Evolutionary conservation across 75 land plant species (phyloP).

Genomic region (Picea sitchensis): DNA sequence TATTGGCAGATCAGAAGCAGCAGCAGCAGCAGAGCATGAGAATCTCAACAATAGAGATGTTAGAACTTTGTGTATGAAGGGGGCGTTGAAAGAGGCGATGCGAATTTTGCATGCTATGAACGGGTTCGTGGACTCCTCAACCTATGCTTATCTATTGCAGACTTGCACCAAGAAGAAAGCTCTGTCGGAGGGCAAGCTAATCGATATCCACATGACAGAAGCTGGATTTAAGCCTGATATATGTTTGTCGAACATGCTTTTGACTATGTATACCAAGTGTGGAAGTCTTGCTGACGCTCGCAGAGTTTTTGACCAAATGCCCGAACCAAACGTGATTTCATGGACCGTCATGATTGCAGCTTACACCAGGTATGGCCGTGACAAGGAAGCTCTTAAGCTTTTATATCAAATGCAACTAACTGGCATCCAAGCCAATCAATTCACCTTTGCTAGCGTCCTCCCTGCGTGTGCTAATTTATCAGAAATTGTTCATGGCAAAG

Average conservation of each 20-base stretch:
- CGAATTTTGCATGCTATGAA: too few relatives aligned
- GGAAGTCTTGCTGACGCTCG: constrained; percentile 5
- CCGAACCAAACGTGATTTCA: background rate
- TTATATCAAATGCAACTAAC: constrained; percentile 4
- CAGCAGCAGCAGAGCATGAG: too few relatives aligned
- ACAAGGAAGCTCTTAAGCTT: constrained; percentile 2
- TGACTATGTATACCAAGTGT: background rate
- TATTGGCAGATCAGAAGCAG: too few relatives aligned
- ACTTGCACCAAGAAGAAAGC: too few relatives aligned
- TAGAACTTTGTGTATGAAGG: too few relatives aligned
- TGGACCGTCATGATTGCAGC: constrained; percentile 16
- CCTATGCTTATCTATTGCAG: too few relatives aligned
- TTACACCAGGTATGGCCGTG: background rate
- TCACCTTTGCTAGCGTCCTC: constrained; percentile 6
- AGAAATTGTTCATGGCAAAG: background rate
- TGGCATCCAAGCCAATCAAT: constrained; percentile 2
- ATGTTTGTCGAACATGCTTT: background rate
- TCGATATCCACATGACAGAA: background rate
- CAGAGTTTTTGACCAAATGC: constrained; percentile 1
- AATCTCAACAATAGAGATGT: too few relatives aligned
- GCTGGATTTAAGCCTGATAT: background rate
- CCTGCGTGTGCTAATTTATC: constrained; percentile 7
- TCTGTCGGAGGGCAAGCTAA: too few relatives aligned
- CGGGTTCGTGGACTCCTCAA: too few relatives aligned
- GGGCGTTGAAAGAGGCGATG: too few relatives aligned